Evolutionary conservation across 176 grass and related monocot species (phyloP).

Genomic region (Oryza coarctata): DNA sequence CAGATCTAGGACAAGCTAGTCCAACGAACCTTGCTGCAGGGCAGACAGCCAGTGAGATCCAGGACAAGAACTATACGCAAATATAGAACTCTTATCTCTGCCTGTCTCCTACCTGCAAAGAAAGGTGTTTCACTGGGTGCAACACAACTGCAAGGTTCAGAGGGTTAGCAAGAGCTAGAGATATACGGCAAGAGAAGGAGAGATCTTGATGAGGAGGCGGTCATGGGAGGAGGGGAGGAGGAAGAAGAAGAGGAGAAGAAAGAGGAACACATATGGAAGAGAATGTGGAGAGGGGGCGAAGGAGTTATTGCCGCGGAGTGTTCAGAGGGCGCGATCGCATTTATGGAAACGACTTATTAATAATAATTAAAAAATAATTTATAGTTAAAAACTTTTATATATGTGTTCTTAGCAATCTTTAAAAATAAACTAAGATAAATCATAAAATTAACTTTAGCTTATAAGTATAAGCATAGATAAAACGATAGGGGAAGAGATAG

Average conservation of each 20-base stretch:
- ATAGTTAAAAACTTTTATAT: no score
- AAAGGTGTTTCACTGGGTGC: slow-evolving; percentile 29
- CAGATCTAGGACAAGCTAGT: slow-evolving; percentile 57
- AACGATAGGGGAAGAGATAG: no score
- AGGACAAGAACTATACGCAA: slow-evolving; percentile 28
- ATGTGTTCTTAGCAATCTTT: no score
- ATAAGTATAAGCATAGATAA: no score
- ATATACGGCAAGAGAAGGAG: slow-evolving; percentile 24
- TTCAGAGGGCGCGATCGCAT: slow-evolving; percentile 97
- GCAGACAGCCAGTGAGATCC: slow-evolving; percentile 46
- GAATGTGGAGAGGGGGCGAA: slow-evolving; percentile 61
- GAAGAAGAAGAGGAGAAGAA: slow-evolving; percentile 43
- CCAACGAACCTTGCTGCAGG: slow-evolving; percentile 15
- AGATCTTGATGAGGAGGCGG: slow-evolving; percentile 20
- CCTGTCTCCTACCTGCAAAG: neutral
- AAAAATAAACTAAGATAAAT: no score
- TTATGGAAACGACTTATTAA: no score
- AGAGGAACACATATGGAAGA: slow-evolving; percentile 62
- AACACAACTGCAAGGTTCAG: slow-evolving; percentile 36
- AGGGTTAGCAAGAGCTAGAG: slow-evolving; percentile 23
- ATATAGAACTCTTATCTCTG: slow-evolving; percentile 39
- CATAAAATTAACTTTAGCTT: no score
- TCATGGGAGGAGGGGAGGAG: slow-evolving; percentile 40
- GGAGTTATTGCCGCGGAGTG: slow-evolving; percentile 95
- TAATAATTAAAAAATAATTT: no score